A percentile compares a stretch with the other conserved stretches of the same genome.
phyloP scores from a whole-genome alignment of 2,329 filamentous ascomycete species.

The Didymella lethalis region DNA sequence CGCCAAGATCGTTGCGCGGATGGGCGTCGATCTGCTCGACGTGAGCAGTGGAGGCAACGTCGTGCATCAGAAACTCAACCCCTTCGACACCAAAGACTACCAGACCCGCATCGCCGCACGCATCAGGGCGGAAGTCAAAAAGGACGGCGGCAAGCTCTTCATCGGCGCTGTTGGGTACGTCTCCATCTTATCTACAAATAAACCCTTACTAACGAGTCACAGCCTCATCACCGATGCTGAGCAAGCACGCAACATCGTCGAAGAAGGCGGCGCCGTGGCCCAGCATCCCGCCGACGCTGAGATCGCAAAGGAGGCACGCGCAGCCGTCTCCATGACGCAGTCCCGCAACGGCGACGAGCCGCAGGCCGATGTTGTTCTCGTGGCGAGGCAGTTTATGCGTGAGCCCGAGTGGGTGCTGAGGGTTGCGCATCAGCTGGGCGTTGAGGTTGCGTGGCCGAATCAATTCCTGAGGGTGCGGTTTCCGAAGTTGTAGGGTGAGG shows the following conservation, averaged over 20 bases:
- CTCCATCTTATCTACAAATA: neutral
- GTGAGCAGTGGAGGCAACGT: constrained; percentile 56
- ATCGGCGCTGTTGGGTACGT: constrained; percentile 59
- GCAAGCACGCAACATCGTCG: constrained; percentile 58
- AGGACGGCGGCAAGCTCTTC: constrained; percentile 52
- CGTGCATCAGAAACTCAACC: constrained; percentile 48
- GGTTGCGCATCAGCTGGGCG: constrained; percentile 58
- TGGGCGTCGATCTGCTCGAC: constrained; percentile 57
- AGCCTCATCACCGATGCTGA: constrained; percentile 62
- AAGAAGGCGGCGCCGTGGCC: constrained; percentile 36
- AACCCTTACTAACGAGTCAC: neutral
- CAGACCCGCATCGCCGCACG: constrained; percentile 59
- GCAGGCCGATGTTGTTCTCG: constrained; percentile 60
- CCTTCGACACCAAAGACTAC: constrained; percentile 56
- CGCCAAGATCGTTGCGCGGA: constrained; percentile 51
- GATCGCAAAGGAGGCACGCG: constrained; percentile 42
- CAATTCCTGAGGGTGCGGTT: constrained; percentile 55
- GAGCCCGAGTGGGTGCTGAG: constrained; percentile 64
- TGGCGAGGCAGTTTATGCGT: constrained; percentile 63
- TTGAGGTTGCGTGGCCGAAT: constrained; percentile 58
- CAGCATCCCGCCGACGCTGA: constrained; percentile 34
- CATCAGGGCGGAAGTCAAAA: constrained; percentile 53
- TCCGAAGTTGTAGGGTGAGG: constrained; percentile 32
- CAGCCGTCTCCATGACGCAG: constrained; percentile 49
- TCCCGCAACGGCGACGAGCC: constrained; percentile 36